Conservation (phyloP, 2,329 filamentous ascomycete genomes). For the Aspergillus sojae region DNA sequence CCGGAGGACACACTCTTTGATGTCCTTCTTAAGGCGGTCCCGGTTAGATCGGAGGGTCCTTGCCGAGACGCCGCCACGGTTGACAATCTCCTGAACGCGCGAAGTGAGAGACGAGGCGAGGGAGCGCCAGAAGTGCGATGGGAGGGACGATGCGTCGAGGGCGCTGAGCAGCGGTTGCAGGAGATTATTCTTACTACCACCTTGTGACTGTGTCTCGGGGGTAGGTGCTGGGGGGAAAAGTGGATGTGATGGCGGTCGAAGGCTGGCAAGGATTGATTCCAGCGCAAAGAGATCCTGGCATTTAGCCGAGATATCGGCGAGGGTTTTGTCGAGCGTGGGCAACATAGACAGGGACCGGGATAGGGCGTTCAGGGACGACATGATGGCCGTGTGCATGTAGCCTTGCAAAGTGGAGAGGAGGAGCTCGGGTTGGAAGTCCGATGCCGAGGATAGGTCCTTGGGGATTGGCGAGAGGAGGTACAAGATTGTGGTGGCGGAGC, state of each 20-base stretch:
- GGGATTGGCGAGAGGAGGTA: slow-evolving; percentile 77
- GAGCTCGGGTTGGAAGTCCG: slow-evolving; percentile 65
- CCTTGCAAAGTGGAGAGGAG: slow-evolving; percentile 76
- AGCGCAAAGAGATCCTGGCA: slow-evolving; percentile 93
- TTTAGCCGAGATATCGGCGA: slow-evolving; percentile 77
- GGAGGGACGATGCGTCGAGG: slow-evolving; percentile 85
- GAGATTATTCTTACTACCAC: slow-evolving; percentile 55
- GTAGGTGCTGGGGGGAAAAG: slow-evolving; percentile 48
- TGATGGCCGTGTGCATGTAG: slow-evolving; percentile 79
- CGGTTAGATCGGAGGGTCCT: slow-evolving; percentile 77
- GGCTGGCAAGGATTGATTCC: slow-evolving; percentile 72
- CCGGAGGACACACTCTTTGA: slow-evolving; percentile 79
- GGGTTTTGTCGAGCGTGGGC: slow-evolving; percentile 77
- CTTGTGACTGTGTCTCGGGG: slow-evolving; percentile 14
- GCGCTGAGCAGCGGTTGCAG: slow-evolving; percentile 72
- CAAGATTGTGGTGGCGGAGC: slow-evolving; percentile 73
- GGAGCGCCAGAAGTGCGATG: slow-evolving; percentile 91
- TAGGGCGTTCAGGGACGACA: slow-evolving; percentile 74
- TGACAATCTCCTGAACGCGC: slow-evolving; percentile 81
- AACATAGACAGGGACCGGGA: slow-evolving; percentile 76
- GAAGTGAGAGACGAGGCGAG: slow-evolving; percentile 76
- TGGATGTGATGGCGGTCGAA: slow-evolving; percentile 70
- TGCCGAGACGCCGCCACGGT: slow-evolving; percentile 79
- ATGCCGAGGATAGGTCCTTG: slow-evolving; percentile 48
- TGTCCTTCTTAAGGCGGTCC: slow-evolving; percentile 72